phyloP scores from a whole-genome alignment of 139 green algal genomes.

The Tetratostichococcus sp. region DNA sequence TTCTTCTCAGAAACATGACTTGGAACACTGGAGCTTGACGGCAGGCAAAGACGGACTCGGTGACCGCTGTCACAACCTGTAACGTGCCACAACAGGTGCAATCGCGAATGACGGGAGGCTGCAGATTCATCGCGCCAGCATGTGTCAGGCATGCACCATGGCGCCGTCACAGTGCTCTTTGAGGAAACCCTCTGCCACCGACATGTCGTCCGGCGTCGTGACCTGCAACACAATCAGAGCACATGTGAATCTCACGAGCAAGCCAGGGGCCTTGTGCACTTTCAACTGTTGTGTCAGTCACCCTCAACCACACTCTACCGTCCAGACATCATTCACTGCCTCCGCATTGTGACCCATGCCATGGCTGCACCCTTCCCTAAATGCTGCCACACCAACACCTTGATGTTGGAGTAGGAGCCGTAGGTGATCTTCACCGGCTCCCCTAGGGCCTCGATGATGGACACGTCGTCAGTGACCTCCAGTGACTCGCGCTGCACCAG shows the following conservation, averaged over 20 bases:
- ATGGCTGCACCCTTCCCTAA: neutral
- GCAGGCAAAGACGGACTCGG: no score
- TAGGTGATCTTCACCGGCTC: conserved; percentile 85
- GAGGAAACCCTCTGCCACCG: conserved; percentile 77
- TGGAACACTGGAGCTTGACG: no score
- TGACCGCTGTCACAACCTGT: no score
- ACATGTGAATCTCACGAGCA: neutral
- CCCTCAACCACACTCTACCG: no score
- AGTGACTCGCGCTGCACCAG: conserved; percentile 66
- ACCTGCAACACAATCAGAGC: conserved; percentile 22
- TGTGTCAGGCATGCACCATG: neutral
- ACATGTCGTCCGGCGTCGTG: conserved; percentile 85
- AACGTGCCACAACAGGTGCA: no score
- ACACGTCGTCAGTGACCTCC: conserved; percentile 98
- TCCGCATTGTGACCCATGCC: no score
- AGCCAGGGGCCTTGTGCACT: no score
- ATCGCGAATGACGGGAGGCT: no score
- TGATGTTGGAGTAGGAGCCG: conserved; percentile 97
- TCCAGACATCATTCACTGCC: no score
- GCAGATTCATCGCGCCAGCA: no score
- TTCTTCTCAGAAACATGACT: no score
- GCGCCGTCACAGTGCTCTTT: conserved; percentile 17
- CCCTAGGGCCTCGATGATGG: conserved; percentile 94
- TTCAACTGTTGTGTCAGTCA: no score
- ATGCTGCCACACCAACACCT: conserved; percentile 49